Percentiles rank a stretch among this genome's conserved stretches.
These are phyloP conservation scores for Helianthus tuberosus DNA, from an alignment of 129 eudicot species.

Conservation along the genomic window DNA sequence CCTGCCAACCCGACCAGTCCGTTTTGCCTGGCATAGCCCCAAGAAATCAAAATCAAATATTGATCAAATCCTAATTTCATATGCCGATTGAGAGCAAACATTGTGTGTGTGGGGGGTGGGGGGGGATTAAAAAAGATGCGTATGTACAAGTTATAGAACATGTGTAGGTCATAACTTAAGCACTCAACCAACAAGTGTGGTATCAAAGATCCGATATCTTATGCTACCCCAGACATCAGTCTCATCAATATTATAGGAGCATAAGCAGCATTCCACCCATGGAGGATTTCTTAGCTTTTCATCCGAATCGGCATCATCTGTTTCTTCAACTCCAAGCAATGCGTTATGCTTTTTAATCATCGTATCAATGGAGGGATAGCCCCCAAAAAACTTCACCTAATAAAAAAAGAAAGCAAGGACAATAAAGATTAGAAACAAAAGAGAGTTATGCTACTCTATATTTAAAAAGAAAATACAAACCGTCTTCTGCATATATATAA, in stretches of 20 bases:
- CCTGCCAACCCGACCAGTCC: no score
- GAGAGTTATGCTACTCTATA: not conserved
- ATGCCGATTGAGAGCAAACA: no score
- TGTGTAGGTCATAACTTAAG: not conserved
- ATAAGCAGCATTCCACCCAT: conserved; percentile 78
- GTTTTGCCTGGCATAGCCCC: no score
- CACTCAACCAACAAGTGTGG: conserved; percentile 34
- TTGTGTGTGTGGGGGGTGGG: no score
- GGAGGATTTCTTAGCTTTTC: conserved; percentile 74
- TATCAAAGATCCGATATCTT: conserved; percentile 64
- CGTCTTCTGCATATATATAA: conserved; percentile 70
- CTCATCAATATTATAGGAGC: conserved; percentile 65
- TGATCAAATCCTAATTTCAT: no score
- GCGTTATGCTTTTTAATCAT: conserved; percentile 47
- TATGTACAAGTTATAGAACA: conserved; percentile 7
- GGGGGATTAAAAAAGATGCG: not conserved
- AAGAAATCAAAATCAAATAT: no score
- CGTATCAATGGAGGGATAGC: conserved; percentile 33
- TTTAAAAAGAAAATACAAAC: conserved; percentile 38
- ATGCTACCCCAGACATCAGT: conserved; percentile 68
- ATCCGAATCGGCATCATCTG: no score
- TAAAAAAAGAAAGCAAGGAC: conserved; percentile 15
- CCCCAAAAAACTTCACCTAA: conserved; percentile 68
- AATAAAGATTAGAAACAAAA: not conserved
- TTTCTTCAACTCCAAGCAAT: conserved; percentile 65